Percentiles rank a stretch among this genome's conserved stretches.
These are phyloP conservation scores for Borovskyia barvae DNA, from an alignment of 208 protist species.

Conservation along the genomic window DNA sequence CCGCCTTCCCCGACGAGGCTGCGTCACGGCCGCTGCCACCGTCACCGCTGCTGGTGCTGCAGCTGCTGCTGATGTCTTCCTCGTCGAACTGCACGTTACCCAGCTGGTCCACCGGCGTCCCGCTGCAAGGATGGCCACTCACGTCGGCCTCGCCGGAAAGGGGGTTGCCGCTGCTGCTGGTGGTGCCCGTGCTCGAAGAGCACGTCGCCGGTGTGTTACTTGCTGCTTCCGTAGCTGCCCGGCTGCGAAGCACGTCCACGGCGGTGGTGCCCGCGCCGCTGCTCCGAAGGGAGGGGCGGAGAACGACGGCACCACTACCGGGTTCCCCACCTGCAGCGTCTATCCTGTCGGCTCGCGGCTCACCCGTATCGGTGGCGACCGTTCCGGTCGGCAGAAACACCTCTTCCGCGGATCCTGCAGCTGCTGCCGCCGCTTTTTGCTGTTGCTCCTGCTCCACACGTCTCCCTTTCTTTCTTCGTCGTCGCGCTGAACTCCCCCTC, in stretches of 20 bases:
- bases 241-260: constrained; percentile 27
- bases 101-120: no score
- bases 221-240: neutral
- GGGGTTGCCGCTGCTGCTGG: neutral
- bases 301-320: neutral
- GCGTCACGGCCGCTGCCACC: neutral
- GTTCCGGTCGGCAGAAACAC: no score
- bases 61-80: neutral
- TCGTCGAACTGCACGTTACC: no score
- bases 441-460: neutral
- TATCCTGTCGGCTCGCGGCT: no score
- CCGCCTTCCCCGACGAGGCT: neutral
- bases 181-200: neutral
- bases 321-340: no score
- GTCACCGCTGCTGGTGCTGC: neutral
- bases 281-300: constrained; percentile 12
- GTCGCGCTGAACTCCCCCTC: neutral
- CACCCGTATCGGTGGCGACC: no score
- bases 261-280: constrained; percentile 36
- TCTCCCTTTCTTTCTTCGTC: neutral
- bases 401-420: neutral
- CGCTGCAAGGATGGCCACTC: no score
- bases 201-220: neutral
- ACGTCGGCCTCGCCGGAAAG: no score
- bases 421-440: neutral